Conservation (phyloP, 331 rosid species). For the Quercus lobata region DNA sequence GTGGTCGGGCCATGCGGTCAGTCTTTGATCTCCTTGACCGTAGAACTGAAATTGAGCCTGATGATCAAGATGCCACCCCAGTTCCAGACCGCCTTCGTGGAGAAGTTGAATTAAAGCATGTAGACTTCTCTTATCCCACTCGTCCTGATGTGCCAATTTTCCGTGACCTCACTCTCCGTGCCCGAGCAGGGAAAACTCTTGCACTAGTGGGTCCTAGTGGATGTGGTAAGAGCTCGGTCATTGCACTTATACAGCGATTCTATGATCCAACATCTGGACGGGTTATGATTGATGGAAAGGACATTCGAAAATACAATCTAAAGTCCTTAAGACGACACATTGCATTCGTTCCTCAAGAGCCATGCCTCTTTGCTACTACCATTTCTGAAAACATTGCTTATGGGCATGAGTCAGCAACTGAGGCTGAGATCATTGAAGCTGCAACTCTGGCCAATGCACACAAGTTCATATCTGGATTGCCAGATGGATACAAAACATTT, state of each 20-base stretch:
- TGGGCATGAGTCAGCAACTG: conserved; percentile 86
- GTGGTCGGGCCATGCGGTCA: conserved; percentile 91
- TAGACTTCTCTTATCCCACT: conserved; percentile 83
- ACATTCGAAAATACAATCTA: conserved; percentile 86
- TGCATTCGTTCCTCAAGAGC: conserved; percentile 94
- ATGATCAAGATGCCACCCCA: conserved; percentile 70
- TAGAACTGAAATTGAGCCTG: conserved; percentile 91
- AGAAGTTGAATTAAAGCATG: conserved; percentile 91
- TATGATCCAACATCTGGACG: conserved; percentile 97
- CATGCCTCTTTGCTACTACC: conserved; percentile 82
- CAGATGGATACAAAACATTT: conserved; percentile 85
- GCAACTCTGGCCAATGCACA: conserved; percentile 91
- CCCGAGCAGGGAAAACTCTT: conserved; percentile 88
- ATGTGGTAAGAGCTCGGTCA: conserved; percentile 97
- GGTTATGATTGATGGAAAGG: conserved; percentile 83
- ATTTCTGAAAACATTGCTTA: conserved; percentile 90
- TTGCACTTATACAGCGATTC: conserved; percentile 78
- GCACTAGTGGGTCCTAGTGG: conserved; percentile 99
- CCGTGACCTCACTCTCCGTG: conserved; percentile 84
- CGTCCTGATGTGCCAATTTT: conserved; percentile 89
- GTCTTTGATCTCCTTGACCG: conserved; percentile 95
- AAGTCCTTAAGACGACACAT: conserved; percentile 85
- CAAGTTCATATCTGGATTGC: conserved; percentile 77
- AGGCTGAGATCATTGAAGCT: conserved; percentile 89
- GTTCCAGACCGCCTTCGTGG: conserved; percentile 90